A percentile compares a stretch with the other conserved stretches of the same genome.
Evolutionary conservation across 163 green algal species (phyloP).

Genomic region (Scenedesmus sp.): DNA sequence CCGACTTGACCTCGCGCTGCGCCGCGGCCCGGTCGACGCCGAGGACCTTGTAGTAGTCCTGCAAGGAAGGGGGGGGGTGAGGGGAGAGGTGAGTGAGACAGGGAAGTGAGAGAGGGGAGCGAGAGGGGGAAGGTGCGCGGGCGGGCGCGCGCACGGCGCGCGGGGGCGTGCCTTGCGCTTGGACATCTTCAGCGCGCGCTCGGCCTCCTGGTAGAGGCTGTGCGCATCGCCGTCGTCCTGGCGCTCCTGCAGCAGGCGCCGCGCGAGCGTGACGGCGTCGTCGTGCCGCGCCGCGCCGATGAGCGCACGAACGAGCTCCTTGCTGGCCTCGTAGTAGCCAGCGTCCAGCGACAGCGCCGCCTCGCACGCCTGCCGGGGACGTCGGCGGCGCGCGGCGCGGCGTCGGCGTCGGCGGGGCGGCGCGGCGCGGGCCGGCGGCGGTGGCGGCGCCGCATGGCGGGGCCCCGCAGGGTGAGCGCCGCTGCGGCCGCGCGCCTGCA

Average conservation of each 20-base stretch:
- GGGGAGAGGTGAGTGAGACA: no score
- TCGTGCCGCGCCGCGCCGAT: constrained; percentile 50
- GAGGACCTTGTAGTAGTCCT: constrained; percentile 27
- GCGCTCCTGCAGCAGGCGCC: constrained; percentile 46
- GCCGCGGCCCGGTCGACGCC: constrained; percentile 49
- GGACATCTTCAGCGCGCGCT: constrained; percentile 75
- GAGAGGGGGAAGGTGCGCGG: neutral
- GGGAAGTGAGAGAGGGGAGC: no score
- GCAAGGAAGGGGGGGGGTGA: no score
- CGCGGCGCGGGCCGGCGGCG: no score
- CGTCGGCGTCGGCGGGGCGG: no score
- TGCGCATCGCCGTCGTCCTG: constrained; percentile 52
- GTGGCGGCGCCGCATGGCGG: no score
- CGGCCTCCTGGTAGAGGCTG: constrained; percentile 65
- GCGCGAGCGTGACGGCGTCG: constrained; percentile 50
- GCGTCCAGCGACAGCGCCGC: constrained; percentile 8
- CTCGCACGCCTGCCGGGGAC: constrained; percentile 21
- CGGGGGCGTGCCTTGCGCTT: constrained; percentile 84
- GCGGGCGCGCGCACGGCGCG: neutral
- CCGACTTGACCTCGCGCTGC: constrained; percentile 72
- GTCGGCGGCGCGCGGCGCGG: no score
- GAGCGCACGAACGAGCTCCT: constrained; percentile 41
- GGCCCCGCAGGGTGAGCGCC: no score
- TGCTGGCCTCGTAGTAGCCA: constrained; percentile 33
- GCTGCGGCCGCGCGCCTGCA: constrained; percentile 49